phyloP scores from a whole-genome alignment of 148 eudicot genomes.

The Cornus kousa region DNA sequence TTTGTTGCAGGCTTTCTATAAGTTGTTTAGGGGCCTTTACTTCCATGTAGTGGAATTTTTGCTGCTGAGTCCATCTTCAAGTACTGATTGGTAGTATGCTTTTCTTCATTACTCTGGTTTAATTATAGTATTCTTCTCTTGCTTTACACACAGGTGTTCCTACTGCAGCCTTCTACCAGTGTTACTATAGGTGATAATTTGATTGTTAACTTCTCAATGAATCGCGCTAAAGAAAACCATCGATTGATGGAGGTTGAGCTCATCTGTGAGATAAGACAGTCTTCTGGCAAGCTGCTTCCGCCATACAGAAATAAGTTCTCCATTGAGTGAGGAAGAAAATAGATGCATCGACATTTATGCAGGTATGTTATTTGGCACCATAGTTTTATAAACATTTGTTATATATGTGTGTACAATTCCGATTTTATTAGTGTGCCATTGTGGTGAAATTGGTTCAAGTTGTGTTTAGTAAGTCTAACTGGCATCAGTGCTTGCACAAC shows the following conservation, averaged over 20 bases:
- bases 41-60: background rate
- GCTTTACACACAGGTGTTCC: slow-evolving; percentile 58
- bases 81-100: background rate
- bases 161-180: slow-evolving; percentile 51
- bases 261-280: slow-evolving; percentile 46
- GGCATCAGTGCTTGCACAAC: background rate
- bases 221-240: slow-evolving; percentile 77
- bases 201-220: slow-evolving; percentile 59
- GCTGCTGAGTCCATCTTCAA: background rate
- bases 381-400: background rate
- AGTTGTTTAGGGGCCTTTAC: background rate
- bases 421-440: background rate
- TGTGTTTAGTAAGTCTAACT: background rate
- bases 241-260: slow-evolving; percentile 82
- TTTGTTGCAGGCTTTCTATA: background rate
- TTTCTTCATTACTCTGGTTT: slow-evolving; percentile 5
- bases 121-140: background rate
- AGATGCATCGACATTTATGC: background rate
- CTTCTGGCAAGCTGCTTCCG: slow-evolving; percentile 52
- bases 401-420: background rate
- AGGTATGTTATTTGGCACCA: slow-evolving; percentile 7
- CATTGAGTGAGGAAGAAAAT: slow-evolving; percentile 62
- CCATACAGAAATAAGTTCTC: slow-evolving; percentile 55
- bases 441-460: background rate
- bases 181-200: slow-evolving; percentile 50